These are phyloP conservation scores for Sungouiozyma intestinalis DNA, from an alignment of 805 yeast species.

Conservation along the genomic window DNA sequence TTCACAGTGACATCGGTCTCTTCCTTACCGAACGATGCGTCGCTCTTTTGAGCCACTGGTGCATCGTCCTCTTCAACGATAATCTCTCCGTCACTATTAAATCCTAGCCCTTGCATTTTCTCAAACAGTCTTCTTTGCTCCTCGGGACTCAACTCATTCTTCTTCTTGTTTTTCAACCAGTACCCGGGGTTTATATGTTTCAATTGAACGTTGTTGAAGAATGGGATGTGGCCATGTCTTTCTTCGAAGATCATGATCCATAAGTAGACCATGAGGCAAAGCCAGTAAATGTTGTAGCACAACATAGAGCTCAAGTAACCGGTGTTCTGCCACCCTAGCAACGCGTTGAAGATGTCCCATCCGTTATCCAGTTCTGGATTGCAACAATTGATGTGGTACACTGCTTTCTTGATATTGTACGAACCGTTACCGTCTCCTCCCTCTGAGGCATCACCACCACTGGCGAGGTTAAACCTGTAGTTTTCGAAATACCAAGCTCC, in stretches of 20 bases:
- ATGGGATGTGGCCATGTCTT: constrained; percentile 71
- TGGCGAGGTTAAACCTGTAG: constrained; percentile 46
- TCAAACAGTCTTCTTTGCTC: constrained; percentile 45
- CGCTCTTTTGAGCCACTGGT: background rate
- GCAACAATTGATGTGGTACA: constrained; percentile 97
- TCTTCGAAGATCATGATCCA: constrained; percentile 70
- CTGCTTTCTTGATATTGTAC: constrained; percentile 65
- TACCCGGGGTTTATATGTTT: constrained; percentile 61
- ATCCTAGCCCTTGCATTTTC: constrained; percentile 31
- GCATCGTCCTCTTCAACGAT: constrained; percentile 8
- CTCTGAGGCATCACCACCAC: constrained; percentile 96
- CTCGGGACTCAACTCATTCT: constrained; percentile 41
- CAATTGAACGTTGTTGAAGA: constrained; percentile 39
- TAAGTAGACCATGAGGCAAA: constrained; percentile 46
- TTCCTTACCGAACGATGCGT: background rate
- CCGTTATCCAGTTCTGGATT: constrained; percentile 86
- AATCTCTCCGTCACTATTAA: constrained; percentile 29
- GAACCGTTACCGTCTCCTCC: constrained; percentile 92
- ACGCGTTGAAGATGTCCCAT: constrained; percentile 94
- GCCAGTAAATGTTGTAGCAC: constrained; percentile 85
- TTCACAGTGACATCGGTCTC: background rate
- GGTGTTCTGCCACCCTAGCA: constrained; percentile 95
- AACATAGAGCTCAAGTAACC: constrained; percentile 90
- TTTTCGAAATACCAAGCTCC: constrained; percentile 85
- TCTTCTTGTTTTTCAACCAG: constrained; percentile 58